Conservation (phyloP, 2,329 filamentous ascomycete species). For the Sarocladium kiliense region DNA sequence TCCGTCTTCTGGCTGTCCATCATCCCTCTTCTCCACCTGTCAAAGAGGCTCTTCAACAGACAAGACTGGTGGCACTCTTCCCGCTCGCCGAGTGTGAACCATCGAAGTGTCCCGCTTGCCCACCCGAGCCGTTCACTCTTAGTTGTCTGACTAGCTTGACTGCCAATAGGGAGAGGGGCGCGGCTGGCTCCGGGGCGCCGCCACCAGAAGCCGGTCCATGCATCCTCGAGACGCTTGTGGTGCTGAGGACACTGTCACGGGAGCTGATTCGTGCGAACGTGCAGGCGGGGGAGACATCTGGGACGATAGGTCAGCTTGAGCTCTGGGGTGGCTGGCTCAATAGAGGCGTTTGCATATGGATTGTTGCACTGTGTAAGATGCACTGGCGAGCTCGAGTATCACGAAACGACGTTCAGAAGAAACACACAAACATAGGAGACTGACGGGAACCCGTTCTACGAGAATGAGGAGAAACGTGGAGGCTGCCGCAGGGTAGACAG, state of each 20-base stretch:
- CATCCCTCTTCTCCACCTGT: neutral
- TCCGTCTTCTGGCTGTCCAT: neutral
- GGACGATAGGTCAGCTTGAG: neutral
- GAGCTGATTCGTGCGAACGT: neutral
- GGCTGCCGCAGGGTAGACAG: neutral
- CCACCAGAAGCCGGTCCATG: slow-evolving; percentile 5
- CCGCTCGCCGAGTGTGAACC: neutral
- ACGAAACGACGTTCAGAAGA: neutral
- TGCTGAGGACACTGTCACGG: neutral
- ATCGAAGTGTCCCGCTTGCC: neutral
- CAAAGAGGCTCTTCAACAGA: slow-evolving; percentile 1
- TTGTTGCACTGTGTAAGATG: neutral
- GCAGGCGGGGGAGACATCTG: neutral
- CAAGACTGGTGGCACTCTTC: neutral
- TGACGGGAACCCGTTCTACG: neutral
- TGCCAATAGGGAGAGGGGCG: neutral
- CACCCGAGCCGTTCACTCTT: neutral
- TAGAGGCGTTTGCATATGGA: neutral
- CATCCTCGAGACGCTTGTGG: neutral
- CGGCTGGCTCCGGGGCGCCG: slow-evolving; percentile 5
- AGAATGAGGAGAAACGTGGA: no score
- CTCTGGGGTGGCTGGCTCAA: neutral
- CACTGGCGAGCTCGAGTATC: neutral
- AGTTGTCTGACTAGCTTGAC: neutral
- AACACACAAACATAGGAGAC: neutral